These are phyloP conservation scores for Cryptococcus sp. DNA, from an alignment of 1,284 basidiomycete genomes.

Conservation along the genomic window DNA sequence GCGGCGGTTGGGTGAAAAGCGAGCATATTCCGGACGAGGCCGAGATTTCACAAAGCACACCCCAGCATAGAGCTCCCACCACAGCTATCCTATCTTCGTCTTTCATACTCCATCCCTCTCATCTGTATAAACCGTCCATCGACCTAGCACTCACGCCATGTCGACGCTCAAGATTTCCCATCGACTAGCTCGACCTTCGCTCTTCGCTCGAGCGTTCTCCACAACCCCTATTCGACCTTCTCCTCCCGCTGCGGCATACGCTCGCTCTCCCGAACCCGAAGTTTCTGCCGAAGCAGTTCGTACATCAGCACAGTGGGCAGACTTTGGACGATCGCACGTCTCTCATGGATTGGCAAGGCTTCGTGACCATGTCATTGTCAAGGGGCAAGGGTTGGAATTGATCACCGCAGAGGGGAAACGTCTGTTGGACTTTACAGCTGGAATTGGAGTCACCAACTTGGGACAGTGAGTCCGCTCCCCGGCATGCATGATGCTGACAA, in stretches of 20 bases:
- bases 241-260: background rate
- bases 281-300: constrained; percentile 12
- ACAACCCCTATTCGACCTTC: background rate
- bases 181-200: background rate
- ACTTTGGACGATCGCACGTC: constrained; percentile 36
- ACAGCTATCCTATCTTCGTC: too few species aligned
- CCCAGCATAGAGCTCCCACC: too few species aligned
- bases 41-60: too few species aligned
- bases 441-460: constrained; percentile 53
- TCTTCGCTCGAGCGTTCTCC: background rate
- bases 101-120: too few species aligned
- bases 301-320: constrained; percentile 22
- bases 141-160: too few species aligned
- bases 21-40: too few species aligned
- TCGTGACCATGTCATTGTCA: constrained; percentile 62
- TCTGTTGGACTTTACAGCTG: constrained; percentile 76
- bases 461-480: constrained; percentile 25
- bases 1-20: too few species aligned
- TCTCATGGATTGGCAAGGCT: constrained; percentile 37
- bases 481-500: background rate
- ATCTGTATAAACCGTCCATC: too few species aligned
- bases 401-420: constrained; percentile 57
- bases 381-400: constrained; percentile 71
- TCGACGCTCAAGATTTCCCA: too few species aligned
- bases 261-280: background rate